Base-by-base conservation (phyloP, 1,139 yeast species). In the Trichomonascaceae sp. region DNA sequence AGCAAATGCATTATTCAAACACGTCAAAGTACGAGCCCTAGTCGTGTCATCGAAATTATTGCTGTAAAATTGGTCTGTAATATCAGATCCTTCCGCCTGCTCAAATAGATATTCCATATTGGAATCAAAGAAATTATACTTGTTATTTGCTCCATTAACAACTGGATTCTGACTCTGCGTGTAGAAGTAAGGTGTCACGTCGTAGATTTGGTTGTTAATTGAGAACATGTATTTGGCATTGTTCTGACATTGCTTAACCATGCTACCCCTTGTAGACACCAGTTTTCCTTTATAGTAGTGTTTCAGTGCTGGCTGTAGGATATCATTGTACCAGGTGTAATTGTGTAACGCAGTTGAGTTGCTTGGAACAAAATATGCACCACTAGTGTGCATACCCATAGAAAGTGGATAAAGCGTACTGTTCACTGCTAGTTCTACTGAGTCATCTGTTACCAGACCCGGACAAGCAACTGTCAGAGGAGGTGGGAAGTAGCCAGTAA, bases 401-500 rank as follows among this genome's bases (percentile, higher is more conserved):
- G 66, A 45, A 45, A 60, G 55, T 5, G 69, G 67, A 10, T 62
- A 58, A 8, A 52, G 41, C 0, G 74, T 67, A 5, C 64, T 55
- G 56, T 73, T 73, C 55, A 59, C 60, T 5, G 55, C 47, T 48
- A 74, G 57, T 55, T 58, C 50, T 15, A 73, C 61, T 0, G 62
- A 51, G 1, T 55, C 62, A 49, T 71, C 74, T 1, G 60, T 56
- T 2, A 73, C 77, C 38, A 74, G 60, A 3, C 63, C 67, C 1
- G 74, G 71, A 55, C 77, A 73, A 1, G 74, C 75, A 1, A 65
- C 64, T 4, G 72, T 63, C 39, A 73, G 59, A 18, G 76, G 77
- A n/a, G 73, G 74, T 7, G 73, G 73, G 59, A 73, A 73, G 59
- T 72, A 73, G 47, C 66, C 70, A 18, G 70, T 60, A 49, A 72